Base-by-base conservation (phyloP, 495 filamentous ascomycete species). In the Penicillium pancosmium region DNA sequence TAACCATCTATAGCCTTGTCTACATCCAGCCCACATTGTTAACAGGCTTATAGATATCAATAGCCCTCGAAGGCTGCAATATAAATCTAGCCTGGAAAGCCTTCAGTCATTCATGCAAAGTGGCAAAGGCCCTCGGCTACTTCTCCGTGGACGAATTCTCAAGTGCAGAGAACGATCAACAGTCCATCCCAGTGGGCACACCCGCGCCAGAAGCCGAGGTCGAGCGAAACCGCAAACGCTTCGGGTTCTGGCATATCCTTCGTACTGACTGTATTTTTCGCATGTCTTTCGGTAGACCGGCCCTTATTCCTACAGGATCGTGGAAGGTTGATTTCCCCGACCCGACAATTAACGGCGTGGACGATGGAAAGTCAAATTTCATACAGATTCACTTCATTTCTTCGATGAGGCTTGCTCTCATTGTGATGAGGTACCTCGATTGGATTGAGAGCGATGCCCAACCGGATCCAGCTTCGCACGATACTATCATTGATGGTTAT, bases 371-470 rank as follows among this genome's bases (percentile, higher is more conserved):
- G 5, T 64, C 60, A 7, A 54, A 53, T 4, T 60, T 60, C 21
- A 51, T 68, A 13, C 62, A 68, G 21, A 68, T 68, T 33, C 65
- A 68, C 51, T 68, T 68, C n/a, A 47, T 68, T 11, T 62, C 62
- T 34, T 65, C 59, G 10, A 68, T 68, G 65, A 55, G 65, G 8
- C 56, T 60, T 9, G 56, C 61, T 1, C 34, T 68, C 10, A 57
- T 62, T 1, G 18, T 56, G 18, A 23, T 68, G 53, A 54, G 56
- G 35, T 68, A 60, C 25, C 43, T 65, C n/a, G 62, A 68, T 4
- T 50, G 52, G 25, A 18, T 53, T 13, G 59, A 62, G 18, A 1
- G 18, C 1, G 15, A 52, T 36, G 15, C 43, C 1, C 35, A 60
- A 11, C 35, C 43, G 11, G 11, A 38, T 38, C 0, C 11, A 2